Base-by-base conservation (phyloP, 2,329 filamentous ascomycete genomes). In the Dothideomycetes sp. region DNA sequence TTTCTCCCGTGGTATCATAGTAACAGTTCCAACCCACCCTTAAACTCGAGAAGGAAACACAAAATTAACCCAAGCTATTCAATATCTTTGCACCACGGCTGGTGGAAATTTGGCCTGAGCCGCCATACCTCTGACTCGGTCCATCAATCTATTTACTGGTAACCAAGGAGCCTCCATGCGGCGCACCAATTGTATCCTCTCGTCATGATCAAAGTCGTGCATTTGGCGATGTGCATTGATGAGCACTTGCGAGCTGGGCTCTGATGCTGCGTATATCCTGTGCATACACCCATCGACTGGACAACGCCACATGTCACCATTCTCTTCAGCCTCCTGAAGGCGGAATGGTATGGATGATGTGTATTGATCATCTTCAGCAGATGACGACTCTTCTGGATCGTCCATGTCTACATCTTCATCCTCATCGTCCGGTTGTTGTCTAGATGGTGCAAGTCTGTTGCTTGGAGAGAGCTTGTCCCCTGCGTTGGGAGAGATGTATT, bases 201-300 rank as follows among this genome's bases (percentile, higher is more conserved):
- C 68, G 58, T 69, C 64, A 12, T 71, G 62, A 44, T 75, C 71
- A 36, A 68, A 64, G 28, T 76, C 72, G 52, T 85, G 81, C 38
- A 73, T 64, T 27, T 65, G 65, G 47, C 79, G 71, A 53, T 86
- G 82, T 33, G 71, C 64, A 13, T 65, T 66, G 32, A 85, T 80
- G 8, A 74, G 60, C 4, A 66, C 61, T 44, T 74, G 70, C 17
- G 73, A 74, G 0, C 69, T 65, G 3, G 69, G 60, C 29, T 72
- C 67, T 31, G 76, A 71, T n/a, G 75, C 76, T 2, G 69, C 70
- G 46, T 78, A 78, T 9, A 84, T 75, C 28, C 78, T 68, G 49
- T 78, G 78, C 25, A 63, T 63, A 52, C 82, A 86, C 17, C 71
- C 77, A 9, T 76, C 73, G 46, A 80, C 69, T 4, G 71, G 70